Evolutionary conservation across 2,329 filamentous ascomycete species (phyloP), one percentile per base, ranked within the genome.

Genomic region (Cordyceps militaris): DNA sequence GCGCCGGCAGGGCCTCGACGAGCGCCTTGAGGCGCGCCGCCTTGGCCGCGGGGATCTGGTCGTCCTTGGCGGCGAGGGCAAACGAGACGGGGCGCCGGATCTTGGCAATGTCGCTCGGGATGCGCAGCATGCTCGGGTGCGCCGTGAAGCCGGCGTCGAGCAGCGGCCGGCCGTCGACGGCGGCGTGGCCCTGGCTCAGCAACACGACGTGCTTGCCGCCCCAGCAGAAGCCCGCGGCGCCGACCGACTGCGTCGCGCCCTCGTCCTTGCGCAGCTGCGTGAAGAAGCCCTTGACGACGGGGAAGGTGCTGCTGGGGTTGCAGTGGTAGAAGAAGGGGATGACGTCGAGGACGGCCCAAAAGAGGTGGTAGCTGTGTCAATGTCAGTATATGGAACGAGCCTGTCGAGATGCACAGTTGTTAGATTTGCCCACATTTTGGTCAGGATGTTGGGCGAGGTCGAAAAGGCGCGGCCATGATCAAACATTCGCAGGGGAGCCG

Each of bases 221-320:
- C 83, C 83, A 86, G 72, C 82, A 86, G 70, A 83, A 86, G 0
- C 83, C 84, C 0, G 79, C 79, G 0, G 74, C 78, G 23, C 76
- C 81, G 47, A 85, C 68, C 16, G 69, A 67, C 7, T 71, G 63
- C 50, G 40, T 49, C 5, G 61, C 58, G 11, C 67, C 67, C 40
- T 68, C 66, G 28, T 69, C 67, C 40, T 68, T 63, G 40, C 69
- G 74, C 3, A 77, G 61, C 4, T 67, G 62, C 55, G 70, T 63
- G 42, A 77, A 70, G 63, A 73, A 77, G 38, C 61, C 62, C 40
- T 63, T 65, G 21, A 76, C 73, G 34, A 65, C 60, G 1, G 73
- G 71, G 28, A 65, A 66, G 4, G 69, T 65, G 46, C 67, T 67
- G n/a, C 64, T 60, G 4, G 66, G 61, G 44, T 65, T 64, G 53